Base-by-base conservation (phyloP, 108 stramenopile species). In the Cylindrotheca fusiformis region DNA sequence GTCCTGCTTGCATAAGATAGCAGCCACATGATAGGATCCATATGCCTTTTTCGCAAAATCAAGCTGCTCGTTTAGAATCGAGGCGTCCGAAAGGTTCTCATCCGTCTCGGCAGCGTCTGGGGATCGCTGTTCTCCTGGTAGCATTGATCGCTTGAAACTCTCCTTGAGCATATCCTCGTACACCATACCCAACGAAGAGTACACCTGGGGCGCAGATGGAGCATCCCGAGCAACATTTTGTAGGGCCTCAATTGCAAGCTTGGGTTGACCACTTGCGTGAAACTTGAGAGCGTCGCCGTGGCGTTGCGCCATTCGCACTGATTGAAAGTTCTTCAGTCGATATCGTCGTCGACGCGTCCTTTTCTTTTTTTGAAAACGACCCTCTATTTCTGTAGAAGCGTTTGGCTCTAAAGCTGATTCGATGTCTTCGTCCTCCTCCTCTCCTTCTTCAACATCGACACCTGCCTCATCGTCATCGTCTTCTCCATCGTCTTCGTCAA, bases 111-210 rank as follows among this genome's bases (percentile, higher is more conserved):
- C 6, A 10, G 6, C 10, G 10, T 41, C 36, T 41, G 36, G 36
- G 6, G 36, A 41, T n/a, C n/a, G n/a, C n/a, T n/a, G n/a, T n/a
- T n/a, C n/a, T 14, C 14, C 36, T 71, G 22, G 3, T 41, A 14
- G 14, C 6, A 51, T 41, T 6, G 36, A 32, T 32, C 25, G 32
- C 52, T 63, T 71, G 18, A 48, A 23, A 65, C 75, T 72, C 29
- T 85, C 80, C 27, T 52, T 55, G 32, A 88, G 66, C 86, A 90
- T 88, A 51, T 86, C 83, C 58, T 88, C 87, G 48, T 86, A 93
- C 33, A 93, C 86, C 85, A 90, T 76, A n/a, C 92, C 92, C 2
- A 93, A 75, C 46, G 85, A 86, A 12, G 85, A 84, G 60, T 93
- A 93, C 0, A 93, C 76, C 50, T 93, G 92, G 19, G 92, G 92